Evolutionary conservation across 1,284 basidiomycete genomes (phyloP).

Genomic region (Rhodofomes roseus): DNA sequence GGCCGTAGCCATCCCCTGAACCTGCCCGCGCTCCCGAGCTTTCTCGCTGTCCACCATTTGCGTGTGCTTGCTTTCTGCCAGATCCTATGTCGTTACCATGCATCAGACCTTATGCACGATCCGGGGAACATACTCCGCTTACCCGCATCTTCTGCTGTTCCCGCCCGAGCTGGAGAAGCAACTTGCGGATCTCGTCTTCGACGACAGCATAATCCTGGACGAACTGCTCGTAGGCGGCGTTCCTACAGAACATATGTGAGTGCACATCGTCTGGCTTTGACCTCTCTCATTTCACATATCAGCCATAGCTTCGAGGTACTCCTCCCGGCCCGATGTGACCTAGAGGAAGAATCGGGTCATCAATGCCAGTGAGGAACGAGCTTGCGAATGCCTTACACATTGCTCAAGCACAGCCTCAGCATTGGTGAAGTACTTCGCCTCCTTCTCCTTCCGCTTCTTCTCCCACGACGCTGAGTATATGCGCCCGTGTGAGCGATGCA

Average conservation of each 20-base stretch:
- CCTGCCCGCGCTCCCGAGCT: slow-evolving; percentile 23
- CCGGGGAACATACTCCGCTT: background rate
- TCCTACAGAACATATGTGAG: slow-evolving; percentile 9
- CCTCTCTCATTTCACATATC: slow-evolving; percentile 17
- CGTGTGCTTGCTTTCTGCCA: slow-evolving; percentile 17
- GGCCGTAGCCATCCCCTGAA: slow-evolving; percentile 25
- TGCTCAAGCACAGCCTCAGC: slow-evolving; percentile 28
- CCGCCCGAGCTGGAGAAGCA: slow-evolving; percentile 19
- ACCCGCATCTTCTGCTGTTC: slow-evolving; percentile 21
- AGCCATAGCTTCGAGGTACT: slow-evolving; percentile 14
- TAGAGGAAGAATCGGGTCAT: background rate
- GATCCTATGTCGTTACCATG: slow-evolving; percentile 5
- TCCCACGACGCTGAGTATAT: slow-evolving; percentile 39
- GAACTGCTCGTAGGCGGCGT: slow-evolving; percentile 22
- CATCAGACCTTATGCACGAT: background rate
- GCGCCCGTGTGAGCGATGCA: background rate
- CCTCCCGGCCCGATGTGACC: slow-evolving; percentile 13
- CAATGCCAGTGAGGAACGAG: no score
- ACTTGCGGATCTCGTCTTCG: slow-evolving; percentile 24
- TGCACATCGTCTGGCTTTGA: no score
- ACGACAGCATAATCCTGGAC: slow-evolving; percentile 23
- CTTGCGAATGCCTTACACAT: no score
- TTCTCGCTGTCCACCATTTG: slow-evolving; percentile 14
- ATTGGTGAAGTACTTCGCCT: slow-evolving; percentile 26
- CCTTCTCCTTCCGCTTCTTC: slow-evolving; percentile 34